phyloP scores from a whole-genome alignment of 495 filamentous ascomycete species.

The Neurospora tetraspora region DNA sequence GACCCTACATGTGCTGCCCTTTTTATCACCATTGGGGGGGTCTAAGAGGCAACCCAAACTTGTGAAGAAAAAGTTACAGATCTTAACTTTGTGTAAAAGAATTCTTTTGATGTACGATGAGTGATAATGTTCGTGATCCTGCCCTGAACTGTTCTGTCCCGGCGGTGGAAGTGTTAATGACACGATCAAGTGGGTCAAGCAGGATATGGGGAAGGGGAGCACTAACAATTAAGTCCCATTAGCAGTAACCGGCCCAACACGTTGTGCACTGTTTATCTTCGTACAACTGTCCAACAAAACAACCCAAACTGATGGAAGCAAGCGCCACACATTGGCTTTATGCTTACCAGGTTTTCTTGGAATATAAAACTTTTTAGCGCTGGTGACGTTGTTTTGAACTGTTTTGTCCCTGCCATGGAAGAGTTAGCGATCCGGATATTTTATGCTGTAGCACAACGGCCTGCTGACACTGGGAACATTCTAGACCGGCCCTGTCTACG shows the following conservation, averaged over 20 bases:
- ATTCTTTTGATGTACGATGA: too few species aligned
- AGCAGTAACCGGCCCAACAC: neutral
- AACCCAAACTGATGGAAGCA: too few species aligned
- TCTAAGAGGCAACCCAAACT: too few species aligned
- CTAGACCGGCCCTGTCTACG: neutral
- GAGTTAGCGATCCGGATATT: neutral
- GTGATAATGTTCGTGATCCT: too few species aligned
- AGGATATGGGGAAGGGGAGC: neutral
- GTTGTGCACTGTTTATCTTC: neutral
- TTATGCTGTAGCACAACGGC: neutral
- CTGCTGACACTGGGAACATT: neutral
- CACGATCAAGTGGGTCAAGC: neutral
- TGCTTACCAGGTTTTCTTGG: neutral
- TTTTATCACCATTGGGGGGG: too few species aligned
- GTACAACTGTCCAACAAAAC: neutral
- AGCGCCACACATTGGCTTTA: neutral
- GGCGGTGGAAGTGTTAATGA: neutral
- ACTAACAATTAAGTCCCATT: neutral
- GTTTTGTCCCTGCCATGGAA: neutral
- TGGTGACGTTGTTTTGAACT: neutral
- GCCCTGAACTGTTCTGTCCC: neutral
- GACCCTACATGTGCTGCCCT: too few species aligned
- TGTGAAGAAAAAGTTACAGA: too few species aligned
- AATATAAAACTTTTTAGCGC: neutral
- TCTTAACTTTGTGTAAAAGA: too few species aligned